phyloP scores from a whole-genome alignment of 1,284 basidiomycete genomes.

The Rhodofomes roseus region DNA sequence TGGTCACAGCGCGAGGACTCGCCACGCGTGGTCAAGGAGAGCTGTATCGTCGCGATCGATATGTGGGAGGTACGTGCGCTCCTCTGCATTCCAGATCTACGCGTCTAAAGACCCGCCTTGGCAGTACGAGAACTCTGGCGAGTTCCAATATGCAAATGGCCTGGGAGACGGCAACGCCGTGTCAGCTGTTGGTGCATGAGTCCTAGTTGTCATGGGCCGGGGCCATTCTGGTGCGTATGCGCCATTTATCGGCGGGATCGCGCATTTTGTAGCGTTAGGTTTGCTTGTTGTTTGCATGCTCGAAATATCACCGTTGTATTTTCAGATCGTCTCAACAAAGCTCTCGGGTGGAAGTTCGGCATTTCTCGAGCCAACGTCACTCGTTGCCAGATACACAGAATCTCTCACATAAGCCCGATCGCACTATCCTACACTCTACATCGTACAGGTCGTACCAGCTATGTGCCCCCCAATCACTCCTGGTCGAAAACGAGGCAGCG shows the following conservation, averaged over 20 bases:
- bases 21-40: constrained; percentile 91
- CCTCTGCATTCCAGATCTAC: too few species aligned
- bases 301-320: not conserved
- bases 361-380: too few species aligned
- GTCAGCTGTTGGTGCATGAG: constrained; percentile 6
- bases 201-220: not conserved
- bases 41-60: constrained; percentile 95
- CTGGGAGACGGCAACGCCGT: constrained; percentile 27
- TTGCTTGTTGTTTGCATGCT: not conserved
- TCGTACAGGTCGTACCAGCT: not conserved
- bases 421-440: not conserved
- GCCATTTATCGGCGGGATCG: not conserved
- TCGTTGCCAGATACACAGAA: not conserved
- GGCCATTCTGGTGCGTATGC: not conserved
- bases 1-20: constrained; percentile 80
- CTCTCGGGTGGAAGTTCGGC: not conserved
- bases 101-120: not conserved
- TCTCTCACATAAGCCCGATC: too few species aligned
- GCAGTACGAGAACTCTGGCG: constrained; percentile 86
- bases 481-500: constrained; percentile 35
- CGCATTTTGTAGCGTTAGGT: not conserved
- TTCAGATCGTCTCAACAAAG: not conserved
- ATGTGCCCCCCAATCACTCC: constrained; percentile 8
- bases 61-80: constrained; percentile 82
- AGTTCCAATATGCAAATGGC: constrained; percentile 82